Evolutionary conservation across 805 yeast species (phyloP).

Genomic region (Saccharomycopsis selenospora): DNA sequence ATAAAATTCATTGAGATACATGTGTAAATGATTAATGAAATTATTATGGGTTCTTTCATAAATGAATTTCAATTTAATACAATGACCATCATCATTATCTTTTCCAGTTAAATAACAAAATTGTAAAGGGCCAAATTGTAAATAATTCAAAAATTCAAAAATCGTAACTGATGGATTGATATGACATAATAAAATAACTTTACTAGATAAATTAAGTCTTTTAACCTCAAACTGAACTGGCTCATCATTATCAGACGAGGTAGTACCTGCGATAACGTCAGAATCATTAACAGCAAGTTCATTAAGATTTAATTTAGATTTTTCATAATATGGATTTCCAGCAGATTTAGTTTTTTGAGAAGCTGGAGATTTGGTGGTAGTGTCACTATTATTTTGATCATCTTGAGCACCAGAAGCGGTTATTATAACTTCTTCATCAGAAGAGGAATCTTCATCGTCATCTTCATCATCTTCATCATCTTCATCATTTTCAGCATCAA

Average conservation of each 20-base stretch:
- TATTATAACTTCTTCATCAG: background rate
- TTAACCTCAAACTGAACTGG: background rate
- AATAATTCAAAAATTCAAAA: conserved; percentile 17
- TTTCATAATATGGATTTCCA: background rate
- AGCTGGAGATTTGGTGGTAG: background rate
- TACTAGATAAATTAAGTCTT: conserved; percentile 9
- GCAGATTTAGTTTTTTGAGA: conserved; percentile 4
- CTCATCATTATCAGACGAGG: background rate
- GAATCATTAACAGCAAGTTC: background rate
- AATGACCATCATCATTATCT: conserved; percentile 6
- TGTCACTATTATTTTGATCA: background rate
- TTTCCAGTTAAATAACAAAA: conserved; percentile 9
- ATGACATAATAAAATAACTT: conserved; percentile 14
- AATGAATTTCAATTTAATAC: conserved; percentile 18
- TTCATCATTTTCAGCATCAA: conserved; percentile 1
- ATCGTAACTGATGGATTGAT: conserved; percentile 10
- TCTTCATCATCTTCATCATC: conserved; percentile 8
- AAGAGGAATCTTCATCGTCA: background rate
- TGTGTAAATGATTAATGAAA: conserved; percentile 16
- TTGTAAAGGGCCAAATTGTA: conserved; percentile 22
- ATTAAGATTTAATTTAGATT: background rate
- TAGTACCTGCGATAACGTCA: background rate
- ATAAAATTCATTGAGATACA: conserved; percentile 16
- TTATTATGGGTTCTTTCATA: conserved; percentile 17
- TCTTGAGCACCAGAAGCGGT: background rate